Evolutionary conservation across 768 basidiomycete genomes (phyloP), one percentile per base, ranked within the genome.

Genomic region (Gymnopilus dilepis): DNA sequence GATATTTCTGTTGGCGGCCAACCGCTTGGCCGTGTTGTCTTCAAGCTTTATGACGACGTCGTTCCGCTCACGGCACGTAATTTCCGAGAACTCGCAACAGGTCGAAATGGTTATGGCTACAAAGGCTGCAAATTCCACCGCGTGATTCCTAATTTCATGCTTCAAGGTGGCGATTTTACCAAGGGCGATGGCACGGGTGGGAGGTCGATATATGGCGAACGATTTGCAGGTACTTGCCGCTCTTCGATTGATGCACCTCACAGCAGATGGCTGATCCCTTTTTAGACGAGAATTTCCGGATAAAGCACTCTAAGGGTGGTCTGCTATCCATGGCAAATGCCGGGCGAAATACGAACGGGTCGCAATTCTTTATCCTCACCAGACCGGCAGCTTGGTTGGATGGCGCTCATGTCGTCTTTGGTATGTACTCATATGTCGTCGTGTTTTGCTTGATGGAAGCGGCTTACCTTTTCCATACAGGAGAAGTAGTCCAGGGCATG

Each of bases 161-260:
- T 94, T 59, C 94, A 96, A 74, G 94, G 93, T 24, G 95, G 95
- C 58, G 94, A 95, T 73, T 97, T 97, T 74, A 90, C 88, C 64
- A 67, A 60, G 17, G 71, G 74, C 28, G 77, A 90, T 61, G 92
- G 92, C 15, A 91, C 90, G 9, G 92, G 92, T 61, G 92, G 92
- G 50, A 91, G 88, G 76, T 90, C 88, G 24, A 91, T 91, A 72
- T 91, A 90, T 61, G 90, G 90, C 64, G 78, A 78, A 48, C 87
- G 85, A 69, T 91, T 91, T 63, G 70, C 68, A 6, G 90, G 89
- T 89, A 80, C 71, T 55, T 51, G 43, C 24, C 38, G n/a, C 21
- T 15, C 6, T 40, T 45, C 52, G 28, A 9, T 48, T 34, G 2
- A 38, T 37, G 30, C 47, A 33, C 56, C 43, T 33, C 38, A 6